Percentiles rank a stretch among this genome's conserved stretches.
phyloP scores from a whole-genome alignment of 345 rosid species.

The Sisymbrium altissimum region DNA sequence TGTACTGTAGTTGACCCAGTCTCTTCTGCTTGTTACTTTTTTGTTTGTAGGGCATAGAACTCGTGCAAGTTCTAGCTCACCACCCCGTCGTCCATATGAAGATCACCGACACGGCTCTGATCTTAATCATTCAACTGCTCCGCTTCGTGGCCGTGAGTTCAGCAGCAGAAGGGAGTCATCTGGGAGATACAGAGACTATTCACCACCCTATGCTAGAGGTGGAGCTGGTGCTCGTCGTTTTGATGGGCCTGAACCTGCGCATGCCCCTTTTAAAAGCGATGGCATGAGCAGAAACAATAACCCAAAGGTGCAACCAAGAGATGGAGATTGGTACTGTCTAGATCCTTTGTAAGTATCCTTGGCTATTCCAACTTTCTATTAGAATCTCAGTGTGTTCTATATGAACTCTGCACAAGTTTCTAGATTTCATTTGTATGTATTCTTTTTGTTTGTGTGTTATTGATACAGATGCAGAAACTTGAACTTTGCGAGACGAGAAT shows the following conservation, averaged over 20 bases:
- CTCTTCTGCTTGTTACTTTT: slow-evolving; percentile 21
- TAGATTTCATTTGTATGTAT: not conserved
- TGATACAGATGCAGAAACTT: slow-evolving; percentile 65
- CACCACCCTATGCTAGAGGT: slow-evolving; percentile 62
- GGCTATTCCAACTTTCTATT: not conserved
- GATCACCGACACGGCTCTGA: slow-evolving; percentile 57
- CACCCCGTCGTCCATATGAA: slow-evolving; percentile 52
- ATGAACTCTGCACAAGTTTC: not conserved
- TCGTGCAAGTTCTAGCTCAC: slow-evolving; percentile 79
- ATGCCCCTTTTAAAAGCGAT: slow-evolving; percentile 52
- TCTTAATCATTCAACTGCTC: slow-evolving; percentile 55
- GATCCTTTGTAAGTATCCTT: slow-evolving; percentile 57
- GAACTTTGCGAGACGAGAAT: slow-evolving; percentile 83
- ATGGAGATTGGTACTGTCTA: slow-evolving; percentile 85
- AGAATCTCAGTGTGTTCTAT: not conserved
- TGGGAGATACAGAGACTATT: slow-evolving; percentile 65
- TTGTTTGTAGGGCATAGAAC: slow-evolving; percentile 61
- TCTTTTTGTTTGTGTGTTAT: not conserved
- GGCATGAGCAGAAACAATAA: slow-evolving; percentile 45
- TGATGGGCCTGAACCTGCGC: slow-evolving; percentile 60
- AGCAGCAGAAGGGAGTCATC: slow-evolving; percentile 51
- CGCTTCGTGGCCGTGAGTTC: slow-evolving; percentile 48
- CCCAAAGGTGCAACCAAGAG: slow-evolving; percentile 85
- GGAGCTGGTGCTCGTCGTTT: slow-evolving; percentile 66
- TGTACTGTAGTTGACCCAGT: slow-evolving; percentile 31